Evolutionary conservation across 2,329 filamentous ascomycete genomes (phyloP).

Genomic region (Chrysoporthe austroafricana): DNA sequence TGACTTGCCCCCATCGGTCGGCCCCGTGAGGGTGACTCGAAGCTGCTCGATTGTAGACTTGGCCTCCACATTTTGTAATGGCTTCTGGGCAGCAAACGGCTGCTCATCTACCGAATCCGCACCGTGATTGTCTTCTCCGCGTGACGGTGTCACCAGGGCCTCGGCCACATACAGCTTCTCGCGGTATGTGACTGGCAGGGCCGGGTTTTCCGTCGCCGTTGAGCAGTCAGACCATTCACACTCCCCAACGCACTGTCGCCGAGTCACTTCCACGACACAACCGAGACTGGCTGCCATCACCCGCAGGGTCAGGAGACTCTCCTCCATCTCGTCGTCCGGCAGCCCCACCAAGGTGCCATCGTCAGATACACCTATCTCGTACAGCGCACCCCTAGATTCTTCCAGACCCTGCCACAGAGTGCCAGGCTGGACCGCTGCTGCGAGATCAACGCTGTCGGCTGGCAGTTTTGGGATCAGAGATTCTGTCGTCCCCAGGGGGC

Average conservation of each 20-base stretch:
- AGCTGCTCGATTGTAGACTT: conserved; percentile 70
- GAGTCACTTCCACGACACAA: conserved; percentile 79
- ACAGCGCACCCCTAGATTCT: conserved; percentile 89
- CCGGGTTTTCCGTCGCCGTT: conserved; percentile 33
- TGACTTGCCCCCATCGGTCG: conserved; percentile 91
- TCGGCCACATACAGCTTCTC: conserved; percentile 85
- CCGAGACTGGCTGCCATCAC: conserved; percentile 93
- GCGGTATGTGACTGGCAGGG: conserved; percentile 35
- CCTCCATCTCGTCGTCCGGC: conserved; percentile 87
- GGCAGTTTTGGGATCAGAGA: conserved; percentile 77
- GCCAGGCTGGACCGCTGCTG: conserved; percentile 51
- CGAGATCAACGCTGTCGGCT: conserved; percentile 57
- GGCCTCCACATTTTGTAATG: conserved; percentile 21
- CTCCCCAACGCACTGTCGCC: conserved; percentile 81
- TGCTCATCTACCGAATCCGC: conserved; percentile 22
- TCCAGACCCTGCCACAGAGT: conserved; percentile 79
- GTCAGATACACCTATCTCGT: conserved; percentile 95
- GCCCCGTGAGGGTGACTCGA: conserved; percentile 83
- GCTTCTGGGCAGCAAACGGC: conserved; percentile 31
- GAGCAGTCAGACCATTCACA: conserved; percentile 71
- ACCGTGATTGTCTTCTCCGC: conserved; percentile 23
- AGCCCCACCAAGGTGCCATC: conserved; percentile 90
- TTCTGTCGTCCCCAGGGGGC: conserved; percentile 47
- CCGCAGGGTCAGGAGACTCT: conserved; percentile 82
- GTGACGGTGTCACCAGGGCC: conserved; percentile 76